Evolutionary conservation across 2,329 filamentous ascomycete species (phyloP).

Genomic region (Microdochium bolleyi): DNA sequence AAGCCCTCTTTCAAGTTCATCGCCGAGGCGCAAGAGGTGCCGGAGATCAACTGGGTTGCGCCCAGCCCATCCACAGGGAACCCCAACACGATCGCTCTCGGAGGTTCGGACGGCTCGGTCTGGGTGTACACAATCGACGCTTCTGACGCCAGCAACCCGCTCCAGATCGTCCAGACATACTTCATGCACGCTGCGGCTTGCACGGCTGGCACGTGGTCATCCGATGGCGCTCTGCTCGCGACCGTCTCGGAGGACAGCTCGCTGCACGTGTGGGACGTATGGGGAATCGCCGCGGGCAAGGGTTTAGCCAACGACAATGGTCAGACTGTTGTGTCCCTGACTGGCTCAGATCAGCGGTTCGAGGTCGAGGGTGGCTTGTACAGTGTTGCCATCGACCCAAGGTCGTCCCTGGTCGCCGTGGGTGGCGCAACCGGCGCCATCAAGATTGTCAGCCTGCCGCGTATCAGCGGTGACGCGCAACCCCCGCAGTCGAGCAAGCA

Average conservation of each 20-base stretch:
- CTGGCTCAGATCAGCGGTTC: conserved; percentile 79
- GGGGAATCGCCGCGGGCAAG: conserved; percentile 62
- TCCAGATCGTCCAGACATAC: conserved; percentile 84
- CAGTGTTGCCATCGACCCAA: conserved; percentile 76
- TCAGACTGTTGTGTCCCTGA: conserved; percentile 67
- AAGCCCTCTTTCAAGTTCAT: conserved; percentile 52
- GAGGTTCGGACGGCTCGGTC: conserved; percentile 82
- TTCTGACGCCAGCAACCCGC: conserved; percentile 46
- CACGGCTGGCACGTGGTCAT: conserved; percentile 86
- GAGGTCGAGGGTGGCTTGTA: conserved; percentile 86
- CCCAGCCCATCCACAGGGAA: conserved; percentile 64
- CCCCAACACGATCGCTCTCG: conserved; percentile 78
- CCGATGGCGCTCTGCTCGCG: conserved; percentile 77
- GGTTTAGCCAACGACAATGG: conserved; percentile 43
- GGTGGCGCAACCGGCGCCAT: conserved; percentile 85
- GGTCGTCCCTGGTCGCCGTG: conserved; percentile 70
- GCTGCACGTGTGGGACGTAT: conserved; percentile 89
- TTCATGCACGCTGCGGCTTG: conserved; percentile 82
- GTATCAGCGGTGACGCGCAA: conserved; percentile 29
- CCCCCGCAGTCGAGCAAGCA: conserved; percentile 15
- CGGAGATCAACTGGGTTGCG: conserved; percentile 87
- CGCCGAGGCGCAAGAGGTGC: conserved; percentile 77
- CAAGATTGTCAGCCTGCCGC: conserved; percentile 76
- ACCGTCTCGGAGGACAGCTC: conserved; percentile 85
- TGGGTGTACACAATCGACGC: conserved; percentile 90